A percentile compares a stretch with the other conserved stretches of the same genome.
Conservation (phyloP, 169 alveolate species). For the Cryptosporidium ryanae region DNA sequence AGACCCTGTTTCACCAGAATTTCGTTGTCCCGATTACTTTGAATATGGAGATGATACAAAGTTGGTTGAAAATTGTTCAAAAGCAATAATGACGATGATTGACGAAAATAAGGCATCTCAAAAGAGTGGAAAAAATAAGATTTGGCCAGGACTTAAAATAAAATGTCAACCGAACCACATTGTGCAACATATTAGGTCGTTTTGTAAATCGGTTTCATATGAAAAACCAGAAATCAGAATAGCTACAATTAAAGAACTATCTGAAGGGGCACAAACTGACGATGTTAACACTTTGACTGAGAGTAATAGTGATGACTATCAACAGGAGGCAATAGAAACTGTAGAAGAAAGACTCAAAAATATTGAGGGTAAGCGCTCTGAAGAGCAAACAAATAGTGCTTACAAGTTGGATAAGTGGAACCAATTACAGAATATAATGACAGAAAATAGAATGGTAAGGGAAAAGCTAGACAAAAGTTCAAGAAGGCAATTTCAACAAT, state of each 20-base stretch:
- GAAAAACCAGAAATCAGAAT: constrained; percentile 72
- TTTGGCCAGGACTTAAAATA: constrained; percentile 58
- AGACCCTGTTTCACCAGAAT: constrained; percentile 34
- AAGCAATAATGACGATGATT: constrained; percentile 52
- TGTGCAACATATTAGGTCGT: constrained; percentile 48
- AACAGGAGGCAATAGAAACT: constrained; percentile 40
- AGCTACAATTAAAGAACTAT: constrained; percentile 49
- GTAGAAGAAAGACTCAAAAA: constrained; percentile 50
- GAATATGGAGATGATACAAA: constrained; percentile 63
- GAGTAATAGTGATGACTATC: constrained; percentile 5
- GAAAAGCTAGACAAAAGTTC: constrained; percentile 63
- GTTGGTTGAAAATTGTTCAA: constrained; percentile 64
- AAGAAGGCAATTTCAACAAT: constrained; percentile 33
- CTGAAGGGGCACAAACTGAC: constrained; percentile 12
- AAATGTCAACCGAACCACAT: constrained; percentile 55
- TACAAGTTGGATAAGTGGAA: constrained; percentile 65
- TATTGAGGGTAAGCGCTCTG: constrained; percentile 42
- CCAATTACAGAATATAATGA: constrained; percentile 26
- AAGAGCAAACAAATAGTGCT: constrained; percentile 7
- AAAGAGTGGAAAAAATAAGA: constrained; percentile 16
- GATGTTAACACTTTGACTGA: not conserved
- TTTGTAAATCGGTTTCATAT: constrained; percentile 58
- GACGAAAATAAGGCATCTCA: constrained; percentile 47
- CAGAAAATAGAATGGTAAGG: constrained; percentile 50
- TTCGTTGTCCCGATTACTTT: constrained; percentile 67